Percentiles rank a stretch among this genome's conserved stretches.
phyloP scores from a whole-genome alignment of 306 rosid genomes.

The Echinosophora koreensis region DNA sequence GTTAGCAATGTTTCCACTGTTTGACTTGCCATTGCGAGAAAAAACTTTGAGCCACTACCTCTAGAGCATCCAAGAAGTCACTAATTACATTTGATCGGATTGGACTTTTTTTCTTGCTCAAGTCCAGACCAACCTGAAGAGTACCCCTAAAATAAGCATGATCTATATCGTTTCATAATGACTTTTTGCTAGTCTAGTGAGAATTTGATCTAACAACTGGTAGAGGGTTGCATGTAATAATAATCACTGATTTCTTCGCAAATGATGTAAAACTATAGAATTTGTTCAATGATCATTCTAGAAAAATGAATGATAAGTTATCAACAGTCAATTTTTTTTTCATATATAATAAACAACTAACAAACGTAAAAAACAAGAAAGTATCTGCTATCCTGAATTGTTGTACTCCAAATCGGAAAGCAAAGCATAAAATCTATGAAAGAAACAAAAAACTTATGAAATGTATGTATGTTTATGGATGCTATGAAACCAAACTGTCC shows the following conservation, averaged over 20 bases:
- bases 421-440: conserved; percentile 14
- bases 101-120: too few species aligned
- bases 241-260: neutral
- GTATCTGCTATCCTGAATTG: conserved; percentile 16
- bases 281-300: neutral
- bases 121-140: too few species aligned
- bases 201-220: neutral
- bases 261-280: conserved; percentile 14
- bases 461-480: conserved; percentile 46
- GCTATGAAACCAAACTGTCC: conserved; percentile 34
- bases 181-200: neutral
- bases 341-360: conserved; percentile 15
- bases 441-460: conserved; percentile 14
- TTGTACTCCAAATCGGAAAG: conserved; percentile 19
- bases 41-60: too few species aligned
- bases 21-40: too few species aligned
- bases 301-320: neutral
- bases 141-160: too few species aligned
- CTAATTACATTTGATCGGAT: too few species aligned
- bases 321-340: conserved; percentile 18
- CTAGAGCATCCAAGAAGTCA: too few species aligned
- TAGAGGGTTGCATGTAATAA: neutral
- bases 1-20: too few species aligned
- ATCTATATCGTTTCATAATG: neutral
- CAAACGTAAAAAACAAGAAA: conserved; percentile 11